Base-by-base conservation (phyloP, 2,329 filamentous ascomycete species). In the Neocucurbitaria cava region DNA sequence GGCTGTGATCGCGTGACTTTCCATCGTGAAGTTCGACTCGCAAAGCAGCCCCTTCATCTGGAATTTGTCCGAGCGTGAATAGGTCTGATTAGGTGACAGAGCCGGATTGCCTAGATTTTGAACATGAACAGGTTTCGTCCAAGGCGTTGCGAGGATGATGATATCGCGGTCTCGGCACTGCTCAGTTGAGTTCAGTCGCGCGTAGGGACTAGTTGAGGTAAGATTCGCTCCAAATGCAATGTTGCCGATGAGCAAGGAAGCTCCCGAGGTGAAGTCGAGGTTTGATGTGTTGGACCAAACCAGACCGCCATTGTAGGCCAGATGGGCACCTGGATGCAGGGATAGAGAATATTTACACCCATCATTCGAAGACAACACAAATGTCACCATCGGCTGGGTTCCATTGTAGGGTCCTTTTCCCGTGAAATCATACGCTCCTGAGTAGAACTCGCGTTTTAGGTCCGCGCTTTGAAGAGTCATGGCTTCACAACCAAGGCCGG, bases 71-170 rank as follows among this genome's bases (percentile, higher is more conserved):
- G 57, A 60, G 6, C 52, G 52, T 21, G 46, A 23, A 38, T 59
- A 66, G 15, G 63, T 30, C 13, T 30, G 24, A 18, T 15, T 31
- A n/a, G n/a, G n/a, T n/a, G n/a, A n/a, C n/a, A n/a, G n/a, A n/a
- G n/a, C n/a, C n/a, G n/a, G n/a, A n/a, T n/a, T n/a, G n/a, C n/a
- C n/a, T n/a, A n/a, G n/a, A n/a, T n/a, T n/a, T n/a, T n/a, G n/a
- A n/a, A n/a, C n/a, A n/a, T n/a, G n/a, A n/a, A 44, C 13, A 1
- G 0, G 2, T 55, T 43, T 20, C n/a, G 64, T 61, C 57, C 59
- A 66, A 5, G 64, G 56, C 18, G 59, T 65, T 44, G 31, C 61
- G 11, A 52, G n/a, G 7, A 63, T 28, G n/a, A 65, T 62, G 5
- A 62, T 62, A 18, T 66, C 58, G 1, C 50, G 54, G 11, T 45